These are phyloP conservation scores for Ceratobasidium sp. DNA, from an alignment of 1,284 basidiomycete species.

Conservation along the genomic window DNA sequence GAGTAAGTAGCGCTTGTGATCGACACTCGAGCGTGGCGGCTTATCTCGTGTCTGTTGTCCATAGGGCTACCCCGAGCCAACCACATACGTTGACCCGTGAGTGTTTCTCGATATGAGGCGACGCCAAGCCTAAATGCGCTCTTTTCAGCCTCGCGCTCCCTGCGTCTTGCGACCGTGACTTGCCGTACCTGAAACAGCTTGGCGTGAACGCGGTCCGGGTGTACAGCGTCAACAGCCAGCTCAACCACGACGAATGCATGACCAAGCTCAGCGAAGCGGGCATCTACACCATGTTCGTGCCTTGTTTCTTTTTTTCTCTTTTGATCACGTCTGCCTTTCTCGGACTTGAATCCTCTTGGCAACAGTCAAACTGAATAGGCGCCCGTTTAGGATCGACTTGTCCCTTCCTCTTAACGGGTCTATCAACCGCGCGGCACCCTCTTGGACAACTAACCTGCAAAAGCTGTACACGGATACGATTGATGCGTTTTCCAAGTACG, in stretches of 20 bases:
- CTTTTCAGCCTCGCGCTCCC: slow-evolving; percentile 61
- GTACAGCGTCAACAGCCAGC: slow-evolving; percentile 82
- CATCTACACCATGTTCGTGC: slow-evolving; percentile 84
- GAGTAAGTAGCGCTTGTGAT: slow-evolving; percentile 53
- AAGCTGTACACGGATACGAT: slow-evolving; percentile 82
- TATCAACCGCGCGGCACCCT: slow-evolving; percentile 72
- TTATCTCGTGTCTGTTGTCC: neutral
- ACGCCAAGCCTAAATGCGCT: slow-evolving; percentile 60
- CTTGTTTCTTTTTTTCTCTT: slow-evolving; percentile 13
- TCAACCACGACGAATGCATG: slow-evolving; percentile 91
- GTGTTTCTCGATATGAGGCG: neutral
- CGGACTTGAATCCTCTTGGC: neutral
- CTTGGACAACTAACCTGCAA: slow-evolving; percentile 84
- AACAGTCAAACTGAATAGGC: neutral
- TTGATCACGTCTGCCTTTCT: neutral
- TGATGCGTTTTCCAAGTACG: slow-evolving; percentile 78
- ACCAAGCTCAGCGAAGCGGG: slow-evolving; percentile 73
- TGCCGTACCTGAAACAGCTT: slow-evolving; percentile 70
- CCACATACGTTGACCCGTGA: slow-evolving; percentile 45
- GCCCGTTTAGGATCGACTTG: slow-evolving; percentile 71
- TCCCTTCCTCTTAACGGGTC: slow-evolving; percentile 86
- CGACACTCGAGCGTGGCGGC: neutral
- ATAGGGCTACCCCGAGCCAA: slow-evolving; percentile 50
- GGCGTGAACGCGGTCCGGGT: slow-evolving; percentile 72
- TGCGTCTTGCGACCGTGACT: slow-evolving; percentile 76